Conservation (phyloP, 2,329 filamentous ascomycete species). For the Fusarium neocosmosporiellum region DNA sequence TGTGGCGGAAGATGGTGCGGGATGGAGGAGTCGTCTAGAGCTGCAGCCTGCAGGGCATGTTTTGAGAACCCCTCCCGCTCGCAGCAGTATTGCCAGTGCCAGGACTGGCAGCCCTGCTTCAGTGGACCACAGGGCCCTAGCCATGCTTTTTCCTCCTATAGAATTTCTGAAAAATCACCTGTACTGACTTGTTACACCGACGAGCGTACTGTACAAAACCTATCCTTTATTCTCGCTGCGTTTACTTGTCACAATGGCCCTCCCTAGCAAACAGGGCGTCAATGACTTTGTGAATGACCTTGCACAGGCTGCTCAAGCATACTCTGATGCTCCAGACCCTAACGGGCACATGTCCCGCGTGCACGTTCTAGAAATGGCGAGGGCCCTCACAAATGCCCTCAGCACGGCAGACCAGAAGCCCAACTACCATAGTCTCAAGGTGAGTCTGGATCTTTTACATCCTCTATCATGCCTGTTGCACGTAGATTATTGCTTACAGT, state of each 20-base stretch:
- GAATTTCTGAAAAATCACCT: background rate
- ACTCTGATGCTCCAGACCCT: conserved; percentile 40
- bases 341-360: conserved; percentile 41
- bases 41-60: background rate
- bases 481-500: background rate
- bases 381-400: conserved; percentile 42
- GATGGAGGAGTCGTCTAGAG: background rate
- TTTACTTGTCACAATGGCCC: conserved; percentile 18
- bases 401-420: conserved; percentile 44
- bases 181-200: background rate
- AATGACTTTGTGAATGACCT: conserved; percentile 34
- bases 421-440: conserved; percentile 49
- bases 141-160: background rate
- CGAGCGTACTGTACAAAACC: background rate
- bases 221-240: background rate
- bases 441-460: conserved; percentile 8
- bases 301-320: conserved; percentile 31
- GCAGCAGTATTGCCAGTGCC: background rate
- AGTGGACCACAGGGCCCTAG: background rate
- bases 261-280: conserved; percentile 35
- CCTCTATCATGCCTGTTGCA: background rate
- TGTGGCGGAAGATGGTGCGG: background rate
- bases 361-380: conserved; percentile 43
- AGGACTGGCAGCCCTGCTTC: background rate
- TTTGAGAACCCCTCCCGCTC: background rate